These are phyloP conservation scores for Apium graveolens DNA, from an alignment of 129 eudicot genomes.

Conservation along the genomic window DNA sequence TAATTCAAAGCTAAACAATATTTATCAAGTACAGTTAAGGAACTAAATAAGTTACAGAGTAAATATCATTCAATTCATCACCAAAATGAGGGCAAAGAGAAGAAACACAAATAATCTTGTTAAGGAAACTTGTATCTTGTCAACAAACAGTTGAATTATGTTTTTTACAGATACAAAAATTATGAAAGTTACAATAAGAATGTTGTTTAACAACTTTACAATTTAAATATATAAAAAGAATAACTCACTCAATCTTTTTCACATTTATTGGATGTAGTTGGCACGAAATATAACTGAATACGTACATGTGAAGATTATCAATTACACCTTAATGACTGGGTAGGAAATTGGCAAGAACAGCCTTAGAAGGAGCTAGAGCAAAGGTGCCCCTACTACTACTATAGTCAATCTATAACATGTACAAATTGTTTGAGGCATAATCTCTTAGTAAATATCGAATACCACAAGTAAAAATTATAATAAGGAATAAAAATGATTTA, in stretches of 20 bases:
- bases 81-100: neutral
- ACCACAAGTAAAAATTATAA: neutral
- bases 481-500: neutral
- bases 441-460: conserved; percentile 29
- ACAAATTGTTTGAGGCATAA: conserved; percentile 92
- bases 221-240: neutral
- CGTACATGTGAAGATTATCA: neutral
- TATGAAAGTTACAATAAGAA: neutral
- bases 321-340: conserved; percentile 90
- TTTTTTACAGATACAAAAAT: neutral
- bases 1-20: conserved; percentile 4
- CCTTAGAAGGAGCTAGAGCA: conserved; percentile 76
- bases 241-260: neutral
- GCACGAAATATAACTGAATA: neutral
- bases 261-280: neutral
- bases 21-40: neutral
- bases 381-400: conserved; percentile 86
- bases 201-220: neutral
- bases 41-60: neutral
- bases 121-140: neutral
- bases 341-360: conserved; percentile 80
- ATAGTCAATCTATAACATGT: conserved; percentile 90
- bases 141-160: neutral
- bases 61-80: neutral
- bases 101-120: neutral